These are phyloP conservation scores for Peronosclerospora sorghi DNA, from an alignment of 352 stramenopile species.

Conservation along the genomic window DNA sequence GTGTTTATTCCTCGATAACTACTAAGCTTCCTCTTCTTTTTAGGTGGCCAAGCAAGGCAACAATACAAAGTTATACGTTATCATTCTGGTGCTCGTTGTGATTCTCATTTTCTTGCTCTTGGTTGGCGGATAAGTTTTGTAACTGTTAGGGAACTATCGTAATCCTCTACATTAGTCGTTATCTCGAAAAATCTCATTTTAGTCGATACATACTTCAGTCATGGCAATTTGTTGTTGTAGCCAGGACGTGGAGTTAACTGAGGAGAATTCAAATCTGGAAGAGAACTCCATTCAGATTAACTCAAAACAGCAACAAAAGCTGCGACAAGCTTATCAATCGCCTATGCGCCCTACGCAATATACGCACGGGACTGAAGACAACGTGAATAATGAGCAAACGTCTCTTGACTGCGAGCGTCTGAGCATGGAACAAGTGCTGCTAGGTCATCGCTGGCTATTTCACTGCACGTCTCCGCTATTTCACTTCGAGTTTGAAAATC, in stretches of 20 bases:
- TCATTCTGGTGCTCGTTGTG: conserved; percentile 76
- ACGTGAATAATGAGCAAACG: not conserved
- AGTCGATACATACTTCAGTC: no score
- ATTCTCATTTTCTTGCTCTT: conserved; percentile 86
- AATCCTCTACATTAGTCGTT: no score
- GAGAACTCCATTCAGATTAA: conserved; percentile 1
- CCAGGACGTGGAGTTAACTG: not conserved
- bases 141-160: not conserved
- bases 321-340: conserved; percentile 22
- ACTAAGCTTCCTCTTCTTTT: conserved; percentile 3
- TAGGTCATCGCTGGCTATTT: conserved; percentile 37
- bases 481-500: conserved; percentile 34
- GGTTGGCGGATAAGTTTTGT: conserved; percentile 31
- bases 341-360: conserved; percentile 32
- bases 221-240: conserved; percentile 20
- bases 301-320: conserved; percentile 19
- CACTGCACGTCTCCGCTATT: conserved; percentile 59
- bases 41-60: conserved; percentile 90
- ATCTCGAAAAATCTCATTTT: conserved; percentile 10
- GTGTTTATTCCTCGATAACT: not conserved
- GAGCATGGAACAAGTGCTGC: conserved; percentile 46
- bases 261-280: conserved; percentile 8
- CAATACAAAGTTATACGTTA: conserved; percentile 90
- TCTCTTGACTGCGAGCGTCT: conserved; percentile 17
- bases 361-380: conserved; percentile 6